A percentile compares a stretch with the other conserved stretches of the same genome.
Conservation (phyloP, 805 yeast genomes). For the Suhomyces canberraensis region DNA sequence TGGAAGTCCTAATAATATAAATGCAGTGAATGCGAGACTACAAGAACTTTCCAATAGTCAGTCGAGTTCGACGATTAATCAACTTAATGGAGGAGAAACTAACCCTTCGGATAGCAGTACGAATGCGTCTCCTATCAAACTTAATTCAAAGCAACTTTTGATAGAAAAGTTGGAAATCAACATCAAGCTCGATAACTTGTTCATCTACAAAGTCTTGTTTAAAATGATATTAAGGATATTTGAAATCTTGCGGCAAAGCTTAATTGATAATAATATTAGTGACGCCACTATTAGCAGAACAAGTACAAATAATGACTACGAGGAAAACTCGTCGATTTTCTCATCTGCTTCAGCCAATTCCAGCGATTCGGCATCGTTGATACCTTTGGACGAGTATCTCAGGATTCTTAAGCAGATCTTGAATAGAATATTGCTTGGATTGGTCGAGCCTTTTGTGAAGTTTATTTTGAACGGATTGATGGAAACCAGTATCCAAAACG, state of each 20-base stretch:
- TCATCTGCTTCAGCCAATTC: slow-evolving; percentile 27
- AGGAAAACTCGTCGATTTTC: slow-evolving; percentile 35
- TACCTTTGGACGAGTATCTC: slow-evolving; percentile 31
- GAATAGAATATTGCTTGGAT: slow-evolving; percentile 29
- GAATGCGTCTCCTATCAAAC: slow-evolving; percentile 35
- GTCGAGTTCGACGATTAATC: slow-evolving; percentile 12
- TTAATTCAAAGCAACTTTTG: slow-evolving; percentile 38
- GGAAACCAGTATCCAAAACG: slow-evolving; percentile 25
- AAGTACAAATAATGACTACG: slow-evolving; percentile 9
- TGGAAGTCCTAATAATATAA: slow-evolving; percentile 16
- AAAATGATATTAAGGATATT: slow-evolving; percentile 27
- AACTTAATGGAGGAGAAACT: slow-evolving; percentile 5
- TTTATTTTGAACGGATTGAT: slow-evolving; percentile 30
- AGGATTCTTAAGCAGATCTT: slow-evolving; percentile 24
- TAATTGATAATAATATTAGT: slow-evolving; percentile 10
- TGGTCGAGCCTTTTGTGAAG: slow-evolving; percentile 36
- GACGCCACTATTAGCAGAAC: slow-evolving; percentile 4
- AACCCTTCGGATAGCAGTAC: slow-evolving; percentile 4
- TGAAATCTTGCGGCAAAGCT: slow-evolving; percentile 23
- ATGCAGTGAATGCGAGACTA: slow-evolving; percentile 3
- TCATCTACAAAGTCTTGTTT: slow-evolving; percentile 34
- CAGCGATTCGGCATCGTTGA: slow-evolving; percentile 18
- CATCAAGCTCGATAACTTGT: slow-evolving; percentile 36
- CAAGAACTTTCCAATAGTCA: slow-evolving; percentile 11
- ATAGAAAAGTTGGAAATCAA: slow-evolving; percentile 45